A percentile compares a stretch with the other conserved stretches of the same genome.
These are phyloP conservation scores for Rhytidiadelphus loreus DNA, from an alignment of 225 moss, liverwort and hornwort genomes.

Conservation along the genomic window DNA sequence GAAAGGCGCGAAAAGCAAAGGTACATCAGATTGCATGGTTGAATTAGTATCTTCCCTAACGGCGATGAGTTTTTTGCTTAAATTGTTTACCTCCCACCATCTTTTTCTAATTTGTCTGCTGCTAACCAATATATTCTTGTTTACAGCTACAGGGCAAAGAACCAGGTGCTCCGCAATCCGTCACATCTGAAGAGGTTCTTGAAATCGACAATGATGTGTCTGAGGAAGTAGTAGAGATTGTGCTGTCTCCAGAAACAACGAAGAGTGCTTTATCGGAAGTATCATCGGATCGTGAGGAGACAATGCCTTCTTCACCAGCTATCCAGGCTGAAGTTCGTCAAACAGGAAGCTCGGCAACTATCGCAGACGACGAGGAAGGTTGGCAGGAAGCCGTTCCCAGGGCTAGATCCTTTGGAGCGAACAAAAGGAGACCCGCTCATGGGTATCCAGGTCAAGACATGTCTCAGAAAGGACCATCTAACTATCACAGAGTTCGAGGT, in stretches of 20 bases:
- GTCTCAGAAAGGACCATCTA: conserved; percentile 14
- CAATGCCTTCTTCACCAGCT: not conserved
- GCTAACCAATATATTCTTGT: not conserved
- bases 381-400: conserved; percentile 57
- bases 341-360: not conserved
- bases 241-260: not conserved
- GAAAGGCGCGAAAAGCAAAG: conserved; percentile 44
- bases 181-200: conserved; percentile 16
- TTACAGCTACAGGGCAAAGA: conserved; percentile 33
- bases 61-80: not conserved
- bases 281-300: not conserved
- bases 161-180: conserved; percentile 1
- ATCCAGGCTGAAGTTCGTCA: not conserved
- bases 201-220: conserved; percentile 1
- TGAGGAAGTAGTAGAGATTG: conserved; percentile 4
- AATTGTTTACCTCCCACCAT: not conserved
- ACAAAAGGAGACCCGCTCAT: conserved; percentile 24
- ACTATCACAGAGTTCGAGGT: conserved; percentile 21
- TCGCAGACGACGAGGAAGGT: conserved; percentile 39
- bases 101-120: not conserved
- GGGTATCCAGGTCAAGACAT: conserved; percentile 6
- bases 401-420: conserved; percentile 25
- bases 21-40: not conserved
- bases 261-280: not conserved
- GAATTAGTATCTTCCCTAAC: too few relatives aligned